Evolutionary conservation across 2,329 filamentous ascomycete species (phyloP), one percentile per base, ranked within the genome.

Genomic region (Fusarium ambrosium): DNA sequence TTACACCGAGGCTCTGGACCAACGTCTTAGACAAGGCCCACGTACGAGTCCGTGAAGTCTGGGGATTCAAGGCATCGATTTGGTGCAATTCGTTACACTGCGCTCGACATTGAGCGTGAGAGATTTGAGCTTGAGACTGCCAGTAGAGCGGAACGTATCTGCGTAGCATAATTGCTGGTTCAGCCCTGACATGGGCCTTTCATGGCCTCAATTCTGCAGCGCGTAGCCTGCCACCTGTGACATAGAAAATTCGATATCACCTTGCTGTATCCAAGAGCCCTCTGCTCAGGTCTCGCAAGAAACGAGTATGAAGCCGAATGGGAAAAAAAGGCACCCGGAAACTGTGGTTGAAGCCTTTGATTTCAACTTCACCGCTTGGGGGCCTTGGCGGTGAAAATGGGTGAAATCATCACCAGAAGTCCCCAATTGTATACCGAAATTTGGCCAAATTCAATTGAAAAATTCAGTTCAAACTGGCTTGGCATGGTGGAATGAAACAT

Each of bases 391-490:
- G 32, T 53, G 20, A 53, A 29, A 22, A 18, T n/a, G 60, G n/a
- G 18, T 32, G 41, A 22, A 48, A 24, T 48, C 59, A 24, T 27
- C 41, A 24, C 29, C 10, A 27, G 9, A 16, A 32, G 59, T 14
- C 32, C 16, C 24, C 16, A 37, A 36, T 20, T 18, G 20, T 13
- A 37, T 13, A 24, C 27, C 32, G n/a, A 62, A 36, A 51, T 4
- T 27, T 43, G 24, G 6, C 13, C 18, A 22, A 64, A 22, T 64
- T 55, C 18, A 27, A 64, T 64, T 64, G 62, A 64, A 64, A 56
- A 41, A 56, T 32, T 16, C 18, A 16, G 34, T 27, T n/a, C 27
- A n/a, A 24, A 27, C 48, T 16, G 13, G 45, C 34, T 32, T 29
- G 9, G 11, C 16, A 39, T 32, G 10, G 7, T 14, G 14, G 18